Conservation (phyloP, 1,139 yeast species). For the Candida labiduridarum region DNA sequence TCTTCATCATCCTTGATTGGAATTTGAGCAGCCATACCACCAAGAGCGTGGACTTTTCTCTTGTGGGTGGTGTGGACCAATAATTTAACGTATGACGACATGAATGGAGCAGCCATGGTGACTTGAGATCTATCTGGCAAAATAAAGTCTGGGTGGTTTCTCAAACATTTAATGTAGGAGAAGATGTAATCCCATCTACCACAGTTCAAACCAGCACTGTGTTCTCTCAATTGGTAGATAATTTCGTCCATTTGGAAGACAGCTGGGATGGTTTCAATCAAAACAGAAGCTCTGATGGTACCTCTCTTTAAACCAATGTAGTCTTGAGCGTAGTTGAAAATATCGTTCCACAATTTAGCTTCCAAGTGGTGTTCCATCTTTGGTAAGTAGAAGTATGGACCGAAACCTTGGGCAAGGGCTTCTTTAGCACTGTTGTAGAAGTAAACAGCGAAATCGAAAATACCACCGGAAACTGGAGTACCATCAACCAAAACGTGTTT, state of each 20-base stretch:
- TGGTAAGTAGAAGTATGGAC: conserved; percentile 79
- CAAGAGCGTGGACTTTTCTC: conserved; percentile 79
- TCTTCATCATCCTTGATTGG: conserved; percentile 71
- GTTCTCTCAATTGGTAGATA: conserved; percentile 73
- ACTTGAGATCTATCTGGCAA: conserved; percentile 76
- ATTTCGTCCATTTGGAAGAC: conserved; percentile 84
- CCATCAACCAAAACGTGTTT: conserved; percentile 75
- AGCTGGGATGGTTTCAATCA: conserved; percentile 76
- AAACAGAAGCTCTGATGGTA: conserved; percentile 76
- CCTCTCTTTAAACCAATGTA: conserved; percentile 67
- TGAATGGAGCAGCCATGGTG: conserved; percentile 75
- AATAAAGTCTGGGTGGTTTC: conserved; percentile 54
- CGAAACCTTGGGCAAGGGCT: conserved; percentile 59
- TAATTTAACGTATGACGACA: conserved; percentile 68
- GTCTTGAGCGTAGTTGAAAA: conserved; percentile 71
- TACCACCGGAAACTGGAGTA: conserved; percentile 71
- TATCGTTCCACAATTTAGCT: conserved; percentile 79
- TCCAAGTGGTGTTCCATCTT: conserved; percentile 82
- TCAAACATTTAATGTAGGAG: conserved; percentile 67
- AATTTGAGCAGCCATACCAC: conserved; percentile 86
- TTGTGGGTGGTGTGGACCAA: conserved; percentile 72
- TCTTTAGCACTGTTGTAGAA: conserved; percentile 75
- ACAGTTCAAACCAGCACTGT: conserved; percentile 76
- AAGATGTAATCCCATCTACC: conserved; percentile 86
- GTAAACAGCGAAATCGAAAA: conserved; percentile 77